These are phyloP conservation scores for Aspergillus sp. DNA, from an alignment of 2,329 filamentous ascomycete species.

Conservation along the genomic window DNA sequence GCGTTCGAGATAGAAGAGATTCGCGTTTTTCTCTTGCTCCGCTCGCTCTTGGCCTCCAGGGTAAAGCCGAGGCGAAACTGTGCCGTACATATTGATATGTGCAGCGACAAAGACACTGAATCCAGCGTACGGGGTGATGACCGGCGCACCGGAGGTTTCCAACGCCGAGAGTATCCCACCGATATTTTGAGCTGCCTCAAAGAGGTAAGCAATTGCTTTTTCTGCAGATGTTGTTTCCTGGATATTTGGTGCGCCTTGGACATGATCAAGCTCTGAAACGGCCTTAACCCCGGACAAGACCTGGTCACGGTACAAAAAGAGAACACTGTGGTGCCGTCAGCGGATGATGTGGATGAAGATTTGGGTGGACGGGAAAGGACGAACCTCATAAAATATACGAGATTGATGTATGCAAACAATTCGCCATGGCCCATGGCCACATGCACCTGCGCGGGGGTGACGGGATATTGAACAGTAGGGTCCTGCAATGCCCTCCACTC, in stretches of 20 bases:
- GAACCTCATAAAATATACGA: constrained; percentile 38
- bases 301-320: constrained; percentile 34
- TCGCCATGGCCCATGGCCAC: constrained; percentile 36
- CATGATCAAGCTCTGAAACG: constrained; percentile 19
- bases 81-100: constrained; percentile 39
- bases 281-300: constrained; percentile 32
- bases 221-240: constrained; percentile 9
- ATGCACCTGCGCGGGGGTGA: constrained; percentile 33
- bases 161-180: constrained; percentile 28
- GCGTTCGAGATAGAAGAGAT: constrained; percentile 32
- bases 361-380: not conserved
- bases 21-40: constrained; percentile 29
- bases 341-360: not conserved
- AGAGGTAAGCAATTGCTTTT: constrained; percentile 29
- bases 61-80: constrained; percentile 30
- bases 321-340: constrained; percentile 18
- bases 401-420: constrained; percentile 37
- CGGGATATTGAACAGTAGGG: constrained; percentile 30
- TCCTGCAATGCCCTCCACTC: constrained; percentile 36
- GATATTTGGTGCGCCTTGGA: constrained; percentile 12
- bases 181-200: constrained; percentile 33
- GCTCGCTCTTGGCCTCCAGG: constrained; percentile 30
- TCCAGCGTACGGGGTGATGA: constrained; percentile 37
- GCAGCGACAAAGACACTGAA: constrained; percentile 38
- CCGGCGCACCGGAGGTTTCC: constrained; percentile 28